Evolutionary conservation across 306 rosid species (phyloP), one percentile per base, ranked within the genome.

Genomic region (Begonia fuchsioides): DNA sequence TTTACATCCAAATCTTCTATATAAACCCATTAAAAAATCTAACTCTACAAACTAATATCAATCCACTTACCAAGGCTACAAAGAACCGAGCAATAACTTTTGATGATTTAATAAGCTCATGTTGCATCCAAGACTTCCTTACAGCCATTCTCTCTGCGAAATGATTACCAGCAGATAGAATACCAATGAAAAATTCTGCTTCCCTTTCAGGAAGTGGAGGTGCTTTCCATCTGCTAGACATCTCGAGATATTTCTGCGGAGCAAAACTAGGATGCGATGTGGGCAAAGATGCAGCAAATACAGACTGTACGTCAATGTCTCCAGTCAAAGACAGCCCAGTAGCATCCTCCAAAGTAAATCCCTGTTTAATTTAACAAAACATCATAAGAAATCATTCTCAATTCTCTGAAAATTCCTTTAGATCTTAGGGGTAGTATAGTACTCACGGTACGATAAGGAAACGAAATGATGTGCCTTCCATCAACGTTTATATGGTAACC

Each of bases 91-190:
- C 88, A 20, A 81, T 87, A 53, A 75, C 93, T 43, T 61, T 70
- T 11, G 92, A 85, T n/a, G 94, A 79, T 59, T 59, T 71, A 56
- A 90, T 69, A 47, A 79, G 79, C 53, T 38, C 65, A 66, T 90
- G 85, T 62, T 79, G 94, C 94, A 84, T 81, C 98, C 98, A 90
- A 43, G 98, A 84, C 71, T 77, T 90, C 71, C 98, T 79, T 9
- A 66, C 81, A 8, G 98, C 95, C 98, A 90, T 90, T 59, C 98
- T 68, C 76, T 90, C 98, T 0, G 92, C 82, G 48, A 90, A 90
- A 76, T 90, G 97, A 72, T 85, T 90, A 53, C 97, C 97, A 51
- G 98, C 98, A 17, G 98, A 90, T 52, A 90, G 98, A 56, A 90
- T 71, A 40, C 98, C 98, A 8, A 90, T 56, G 54, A 90, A 81